These are phyloP conservation scores for Pinus tabuliformis DNA, from an alignment of 75 land plant species.

Conservation along the genomic window DNA sequence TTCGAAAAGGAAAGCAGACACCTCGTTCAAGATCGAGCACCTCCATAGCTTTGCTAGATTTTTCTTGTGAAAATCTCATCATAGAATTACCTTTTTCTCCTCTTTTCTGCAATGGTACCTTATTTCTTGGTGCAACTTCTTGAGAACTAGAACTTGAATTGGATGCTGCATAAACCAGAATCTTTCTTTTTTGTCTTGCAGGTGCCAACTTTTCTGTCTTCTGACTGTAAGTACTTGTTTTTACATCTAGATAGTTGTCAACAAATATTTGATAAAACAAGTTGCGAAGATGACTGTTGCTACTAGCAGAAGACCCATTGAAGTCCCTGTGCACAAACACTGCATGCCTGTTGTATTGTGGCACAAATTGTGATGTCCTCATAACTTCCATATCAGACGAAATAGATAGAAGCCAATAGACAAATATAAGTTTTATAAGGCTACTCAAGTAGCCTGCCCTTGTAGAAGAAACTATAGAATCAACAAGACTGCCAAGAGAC, in stretches of 20 bases:
- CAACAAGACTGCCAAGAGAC: background rate
- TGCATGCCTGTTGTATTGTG: background rate
- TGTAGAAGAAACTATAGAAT: background rate
- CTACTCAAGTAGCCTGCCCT: slow-evolving; percentile 2
- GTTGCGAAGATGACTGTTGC: slow-evolving; percentile 3
- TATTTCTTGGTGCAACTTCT: background rate
- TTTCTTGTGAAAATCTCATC: background rate
- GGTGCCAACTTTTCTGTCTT: background rate
- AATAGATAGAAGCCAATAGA: background rate
- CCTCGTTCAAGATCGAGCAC: slow-evolving; percentile 93
- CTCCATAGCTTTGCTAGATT: slow-evolving; percentile 67
- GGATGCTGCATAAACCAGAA: slow-evolving; percentile 4
- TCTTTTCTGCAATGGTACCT: slow-evolving; percentile 9
- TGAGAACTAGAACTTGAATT: background rate
- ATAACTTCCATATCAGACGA: slow-evolving; percentile 6
- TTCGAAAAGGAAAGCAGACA: slow-evolving; percentile 91
- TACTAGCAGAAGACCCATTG: background rate
- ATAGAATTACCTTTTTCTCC: slow-evolving; percentile 1
- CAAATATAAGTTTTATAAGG: background rate
- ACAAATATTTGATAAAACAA: background rate
- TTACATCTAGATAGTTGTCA: background rate
- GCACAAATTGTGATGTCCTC: background rate
- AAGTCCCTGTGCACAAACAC: background rate
- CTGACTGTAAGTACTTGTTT: background rate
- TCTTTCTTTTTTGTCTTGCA: background rate